phyloP scores from a whole-genome alignment of 179 eudicot species.

The Beta corolliflora region DNA sequence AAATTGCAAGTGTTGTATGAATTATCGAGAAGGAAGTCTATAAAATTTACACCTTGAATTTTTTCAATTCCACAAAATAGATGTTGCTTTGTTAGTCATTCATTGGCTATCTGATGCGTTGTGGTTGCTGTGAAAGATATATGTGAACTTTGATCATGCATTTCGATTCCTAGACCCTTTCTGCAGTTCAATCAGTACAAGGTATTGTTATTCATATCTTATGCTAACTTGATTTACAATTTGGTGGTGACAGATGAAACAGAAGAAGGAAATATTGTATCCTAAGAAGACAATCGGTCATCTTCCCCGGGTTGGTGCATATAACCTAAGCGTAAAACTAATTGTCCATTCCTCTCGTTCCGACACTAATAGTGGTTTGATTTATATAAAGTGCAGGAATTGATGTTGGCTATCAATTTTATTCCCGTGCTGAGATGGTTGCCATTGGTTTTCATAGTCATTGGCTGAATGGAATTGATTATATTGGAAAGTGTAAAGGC shows the following conservation, averaged over 20 bases:
- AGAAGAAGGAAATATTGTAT: conserved; percentile 30
- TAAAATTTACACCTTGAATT: no score
- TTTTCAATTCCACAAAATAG: no score
- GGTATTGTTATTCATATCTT: no score
- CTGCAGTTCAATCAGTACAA: no score
- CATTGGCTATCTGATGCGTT: not conserved
- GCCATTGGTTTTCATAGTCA: conserved; percentile 45
- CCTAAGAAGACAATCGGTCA: conserved; percentile 36
- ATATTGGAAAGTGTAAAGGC: no score
- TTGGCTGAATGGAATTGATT: conserved; percentile 47
- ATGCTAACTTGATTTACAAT: no score
- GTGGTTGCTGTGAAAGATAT: no score
- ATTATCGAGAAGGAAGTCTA: no score
- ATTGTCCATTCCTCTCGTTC: not conserved
- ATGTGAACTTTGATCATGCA: no score
- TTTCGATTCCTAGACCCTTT: no score
- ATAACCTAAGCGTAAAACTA: not conserved
- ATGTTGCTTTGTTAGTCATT: not conserved
- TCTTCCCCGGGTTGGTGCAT: conserved; percentile 43
- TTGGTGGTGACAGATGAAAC: no score
- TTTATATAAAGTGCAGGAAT: conserved; percentile 32
- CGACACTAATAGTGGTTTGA: not conserved
- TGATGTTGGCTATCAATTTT: conserved; percentile 42
- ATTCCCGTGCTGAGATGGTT: conserved; percentile 49
- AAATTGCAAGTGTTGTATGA: no score